A percentile compares a stretch with the other conserved stretches of the same genome.
Conservation (phyloP, 345 rosid species). For the Combretum micranthum region DNA sequence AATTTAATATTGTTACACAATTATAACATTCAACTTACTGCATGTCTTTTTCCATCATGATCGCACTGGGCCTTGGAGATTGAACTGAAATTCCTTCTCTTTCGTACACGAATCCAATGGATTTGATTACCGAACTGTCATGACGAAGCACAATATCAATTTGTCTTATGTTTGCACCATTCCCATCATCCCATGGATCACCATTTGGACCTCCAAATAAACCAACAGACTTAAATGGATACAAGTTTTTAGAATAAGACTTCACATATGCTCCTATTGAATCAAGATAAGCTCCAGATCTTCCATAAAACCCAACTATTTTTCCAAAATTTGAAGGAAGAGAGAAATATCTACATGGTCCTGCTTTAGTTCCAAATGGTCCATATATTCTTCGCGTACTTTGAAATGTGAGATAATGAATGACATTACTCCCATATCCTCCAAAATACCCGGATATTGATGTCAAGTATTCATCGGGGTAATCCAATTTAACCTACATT, state of each 20-base stretch:
- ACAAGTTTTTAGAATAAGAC: background rate
- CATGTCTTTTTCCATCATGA: too few relatives aligned
- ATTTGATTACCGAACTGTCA: background rate
- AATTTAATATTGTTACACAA: too few relatives aligned
- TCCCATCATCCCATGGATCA: slow-evolving; percentile 4
- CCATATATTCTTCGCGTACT: background rate
- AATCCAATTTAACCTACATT: background rate
- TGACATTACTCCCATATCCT: background rate
- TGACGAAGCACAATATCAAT: background rate
- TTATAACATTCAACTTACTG: too few relatives aligned
- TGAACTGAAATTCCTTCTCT: too few relatives aligned
- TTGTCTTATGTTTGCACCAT: slow-evolving; percentile 1
- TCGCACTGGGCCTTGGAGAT: too few relatives aligned
- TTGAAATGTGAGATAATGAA: background rate
- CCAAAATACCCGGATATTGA: slow-evolving; percentile 3
- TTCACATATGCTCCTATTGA: slow-evolving; percentile 2
- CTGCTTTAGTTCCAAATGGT: background rate
- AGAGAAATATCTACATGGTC: background rate
- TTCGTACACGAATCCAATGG: slow-evolving; percentile 1
- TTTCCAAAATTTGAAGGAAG: background rate
- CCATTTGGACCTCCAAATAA: slow-evolving; percentile 2
- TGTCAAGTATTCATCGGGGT: slow-evolving; percentile 3
- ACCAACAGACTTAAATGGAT: background rate
- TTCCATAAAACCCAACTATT: slow-evolving; percentile 5
- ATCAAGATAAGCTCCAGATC: background rate